Evolutionary conservation across 352 stramenopile genomes (phyloP).

Genomic region (Globisporangium takayamanum): DNA sequence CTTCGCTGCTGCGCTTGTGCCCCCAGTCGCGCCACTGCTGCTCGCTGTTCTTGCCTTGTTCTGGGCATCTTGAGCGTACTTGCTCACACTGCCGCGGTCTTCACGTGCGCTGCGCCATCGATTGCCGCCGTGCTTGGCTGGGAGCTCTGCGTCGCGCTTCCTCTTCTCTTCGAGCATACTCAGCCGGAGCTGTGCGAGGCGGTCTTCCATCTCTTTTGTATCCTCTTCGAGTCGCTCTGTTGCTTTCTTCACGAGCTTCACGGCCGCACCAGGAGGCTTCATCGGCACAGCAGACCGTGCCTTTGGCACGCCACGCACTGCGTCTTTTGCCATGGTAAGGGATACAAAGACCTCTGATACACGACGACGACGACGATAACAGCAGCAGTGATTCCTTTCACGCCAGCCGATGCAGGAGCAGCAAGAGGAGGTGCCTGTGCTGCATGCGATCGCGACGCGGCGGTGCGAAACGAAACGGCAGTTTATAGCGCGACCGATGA

Average conservation of each 20-base stretch:
- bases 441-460: too few relatives aligned
- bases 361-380: too few relatives aligned
- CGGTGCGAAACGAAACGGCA: too few relatives aligned
- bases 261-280: conserved; percentile 1
- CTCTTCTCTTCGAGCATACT: conserved; percentile 66
- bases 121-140: conserved; percentile 55
- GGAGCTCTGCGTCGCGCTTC: conserved; percentile 41
- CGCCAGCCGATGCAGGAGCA: too few relatives aligned
- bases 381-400: too few relatives aligned
- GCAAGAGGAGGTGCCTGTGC: too few relatives aligned
- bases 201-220: conserved; percentile 61
- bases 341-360: background rate
- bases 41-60: conserved; percentile 16
- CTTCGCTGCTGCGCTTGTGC: background rate
- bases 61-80: conserved; percentile 64
- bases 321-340: conserved; percentile 8
- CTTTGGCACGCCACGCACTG: background rate
- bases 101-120: conserved; percentile 73
- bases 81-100: conserved; percentile 60
- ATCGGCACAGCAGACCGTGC: background rate
- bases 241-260: conserved; percentile 20
- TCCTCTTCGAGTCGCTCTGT: conserved; percentile 69
- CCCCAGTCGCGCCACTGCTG: background rate
- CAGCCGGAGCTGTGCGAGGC: conserved; percentile 44
- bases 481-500: too few relatives aligned